These are phyloP conservation scores for Vigna nakashimae DNA, from an alignment of 306 rosid genomes.

Conservation along the genomic window DNA sequence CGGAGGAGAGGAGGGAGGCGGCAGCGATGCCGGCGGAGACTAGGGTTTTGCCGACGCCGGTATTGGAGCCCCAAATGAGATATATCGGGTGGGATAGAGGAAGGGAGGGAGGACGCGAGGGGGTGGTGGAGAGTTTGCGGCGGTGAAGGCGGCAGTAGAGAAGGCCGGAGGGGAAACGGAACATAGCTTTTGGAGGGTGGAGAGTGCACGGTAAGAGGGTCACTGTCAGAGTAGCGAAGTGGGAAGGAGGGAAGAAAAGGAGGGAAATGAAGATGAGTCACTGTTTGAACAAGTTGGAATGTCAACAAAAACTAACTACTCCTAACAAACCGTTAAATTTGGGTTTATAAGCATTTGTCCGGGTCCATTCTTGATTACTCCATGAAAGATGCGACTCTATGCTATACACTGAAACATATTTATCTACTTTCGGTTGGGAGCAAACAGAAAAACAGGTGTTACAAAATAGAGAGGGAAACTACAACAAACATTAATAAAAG, in stretches of 20 bases:
- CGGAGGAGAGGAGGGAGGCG: constrained; percentile 58
- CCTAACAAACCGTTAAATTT: too few relatives aligned
- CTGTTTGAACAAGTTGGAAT: background rate
- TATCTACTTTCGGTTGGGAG: too few relatives aligned
- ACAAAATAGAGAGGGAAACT: too few relatives aligned
- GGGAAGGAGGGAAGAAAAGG: background rate
- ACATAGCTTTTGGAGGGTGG: constrained; percentile 11
- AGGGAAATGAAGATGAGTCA: constrained; percentile 4
- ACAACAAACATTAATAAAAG: too few relatives aligned
- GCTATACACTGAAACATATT: too few relatives aligned
- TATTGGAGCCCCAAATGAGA: constrained; percentile 86
- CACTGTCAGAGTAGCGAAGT: background rate
- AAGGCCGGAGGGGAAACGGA: constrained; percentile 42
- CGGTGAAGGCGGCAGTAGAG: constrained; percentile 43
- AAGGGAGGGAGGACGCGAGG: constrained; percentile 49
- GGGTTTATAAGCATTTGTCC: too few relatives aligned
- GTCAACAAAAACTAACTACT: background rate
- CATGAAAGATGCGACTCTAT: too few relatives aligned
- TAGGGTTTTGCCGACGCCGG: constrained; percentile 92
- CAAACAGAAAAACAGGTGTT: too few relatives aligned
- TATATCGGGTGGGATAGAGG: constrained; percentile 83
- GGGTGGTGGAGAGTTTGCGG: constrained; percentile 45
- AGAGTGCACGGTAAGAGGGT: background rate
- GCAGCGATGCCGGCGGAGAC: constrained; percentile 91
- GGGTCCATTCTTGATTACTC: too few relatives aligned